These are phyloP conservation scores for Cantharellus anzutake DNA, from an alignment of 768 basidiomycete genomes.

Conservation along the genomic window DNA sequence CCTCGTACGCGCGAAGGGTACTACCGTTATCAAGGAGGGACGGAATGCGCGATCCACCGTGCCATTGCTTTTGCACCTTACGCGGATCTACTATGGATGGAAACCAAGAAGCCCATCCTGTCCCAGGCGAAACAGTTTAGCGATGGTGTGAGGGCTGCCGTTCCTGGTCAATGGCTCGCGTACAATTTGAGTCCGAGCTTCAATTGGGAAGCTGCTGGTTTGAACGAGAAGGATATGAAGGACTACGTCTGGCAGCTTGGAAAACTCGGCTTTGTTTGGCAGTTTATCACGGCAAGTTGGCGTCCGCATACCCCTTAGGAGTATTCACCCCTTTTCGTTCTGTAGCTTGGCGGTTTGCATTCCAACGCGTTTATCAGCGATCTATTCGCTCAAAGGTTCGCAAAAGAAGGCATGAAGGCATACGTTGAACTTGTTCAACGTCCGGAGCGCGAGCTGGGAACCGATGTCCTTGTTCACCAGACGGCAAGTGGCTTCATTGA, in stretches of 20 bases:
- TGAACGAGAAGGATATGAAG: constrained; percentile 71
- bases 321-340: not conserved
- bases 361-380: constrained; percentile 96
- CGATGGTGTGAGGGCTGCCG: constrained; percentile 59
- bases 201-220: constrained; percentile 88
- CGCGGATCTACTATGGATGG: constrained; percentile 88
- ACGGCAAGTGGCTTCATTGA: constrained; percentile 32
- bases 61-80: constrained; percentile 87
- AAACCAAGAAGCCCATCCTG: constrained; percentile 88
- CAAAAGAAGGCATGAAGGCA: constrained; percentile 96
- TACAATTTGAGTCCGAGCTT: constrained; percentile 92
- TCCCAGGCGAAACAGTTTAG: constrained; percentile 87
- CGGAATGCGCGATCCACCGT: constrained; percentile 82
- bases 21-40: constrained; percentile 95
- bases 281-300: constrained; percentile 79
- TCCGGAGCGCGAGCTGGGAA: constrained; percentile 80
- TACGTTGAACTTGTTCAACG: constrained; percentile 91
- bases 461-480: constrained; percentile 95
- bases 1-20: constrained; percentile 90
- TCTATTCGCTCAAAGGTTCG: constrained; percentile 71
- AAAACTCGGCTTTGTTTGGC: constrained; percentile 94
- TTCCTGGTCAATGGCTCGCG: constrained; percentile 86
- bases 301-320: not conserved
- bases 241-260: constrained; percentile 83
- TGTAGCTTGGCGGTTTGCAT: constrained; percentile 84